Base-by-base conservation (phyloP, 2,329 filamentous ascomycete genomes). In the Iodosphaeria phyllophila region DNA sequence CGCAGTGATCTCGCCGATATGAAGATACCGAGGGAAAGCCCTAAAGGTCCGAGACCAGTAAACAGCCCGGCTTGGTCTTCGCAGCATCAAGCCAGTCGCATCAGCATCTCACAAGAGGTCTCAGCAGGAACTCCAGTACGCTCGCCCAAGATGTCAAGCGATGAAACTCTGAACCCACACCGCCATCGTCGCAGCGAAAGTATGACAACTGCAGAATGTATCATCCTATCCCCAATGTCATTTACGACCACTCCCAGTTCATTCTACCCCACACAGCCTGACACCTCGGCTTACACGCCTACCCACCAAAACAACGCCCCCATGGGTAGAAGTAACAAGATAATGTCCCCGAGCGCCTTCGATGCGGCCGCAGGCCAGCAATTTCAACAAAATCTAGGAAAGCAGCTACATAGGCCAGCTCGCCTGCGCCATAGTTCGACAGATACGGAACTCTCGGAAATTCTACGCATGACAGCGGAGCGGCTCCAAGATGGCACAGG, bases 381-480 rank as follows among this genome's bases (percentile, higher is more conserved):
- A 15, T 27, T 45, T n/a, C 40, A 3, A 39, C 38, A 8, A 35
- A 22, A 6, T 35, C 39, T 14, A 37, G 39, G 6, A 31, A 7
- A 27, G 12, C 19, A 26, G 23, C 24, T 23, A n/a, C 23, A 18
- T 5, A 16, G 29, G 7, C 27, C 16, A 5, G 12, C 12, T n/a
- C 23, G 16, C 16, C 28, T 15, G 11, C 38, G 43, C 14, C 35
- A 45, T 13, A 37, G 38, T 24, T 47, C 42, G 18, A 51, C 59
- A 0, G 62, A 66, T 32, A 50, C 53, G 8, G 60, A 60, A 2
- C 39, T 69, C 14, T 48, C 53, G 2, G 47, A 58, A 30, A 68
- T 69, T 15, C 44, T 69, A 16, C 50, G 50, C 21, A 59, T 51
- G 17, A 69, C 63, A 2, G 64, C 66, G 14, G 47, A 56, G 43